These are phyloP conservation scores for Pyrenochaeta sp. DNA, from an alignment of 2,329 filamentous ascomycete genomes.

Conservation along the genomic window DNA sequence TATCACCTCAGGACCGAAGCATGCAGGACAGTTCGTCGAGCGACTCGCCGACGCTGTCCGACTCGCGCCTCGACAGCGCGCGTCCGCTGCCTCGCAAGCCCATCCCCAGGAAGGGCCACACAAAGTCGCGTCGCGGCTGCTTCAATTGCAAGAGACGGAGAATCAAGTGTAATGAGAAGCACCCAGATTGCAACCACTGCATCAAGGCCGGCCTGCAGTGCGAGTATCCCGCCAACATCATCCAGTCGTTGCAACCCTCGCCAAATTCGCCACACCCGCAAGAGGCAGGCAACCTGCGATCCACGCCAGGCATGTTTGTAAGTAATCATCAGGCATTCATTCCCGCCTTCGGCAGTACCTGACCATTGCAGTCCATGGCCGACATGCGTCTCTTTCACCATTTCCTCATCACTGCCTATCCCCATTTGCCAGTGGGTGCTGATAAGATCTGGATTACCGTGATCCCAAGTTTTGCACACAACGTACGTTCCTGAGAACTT, in stretches of 20 bases:
- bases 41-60: conserved; percentile 38
- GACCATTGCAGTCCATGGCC: conserved; percentile 48
- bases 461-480: conserved; percentile 71
- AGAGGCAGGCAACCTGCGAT: conserved; percentile 37
- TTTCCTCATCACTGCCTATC: conserved; percentile 68
- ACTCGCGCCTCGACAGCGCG: conserved; percentile 25
- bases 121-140: conserved; percentile 70
- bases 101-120: conserved; percentile 64
- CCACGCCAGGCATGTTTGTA: conserved; percentile 43
- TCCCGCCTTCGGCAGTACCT: conserved; percentile 12
- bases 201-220: conserved; percentile 68
- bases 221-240: conserved; percentile 63
- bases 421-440: conserved; percentile 70
- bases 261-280: conserved; percentile 31
- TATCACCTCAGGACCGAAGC: conserved; percentile 28
- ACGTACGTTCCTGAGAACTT: no score
- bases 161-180: conserved; percentile 75
- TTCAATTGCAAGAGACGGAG: conserved; percentile 72
- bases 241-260: conserved; percentile 35
- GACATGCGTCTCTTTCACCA: conserved; percentile 76
- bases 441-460: conserved; percentile 72
- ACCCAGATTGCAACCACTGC: conserved; percentile 69
- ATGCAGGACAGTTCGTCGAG: conserved; percentile 38
- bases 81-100: conserved; percentile 42
- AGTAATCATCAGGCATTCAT: conserved; percentile 23